phyloP scores from a whole-genome alignment of 768 basidiomycete genomes.

The Collybia nuda region DNA sequence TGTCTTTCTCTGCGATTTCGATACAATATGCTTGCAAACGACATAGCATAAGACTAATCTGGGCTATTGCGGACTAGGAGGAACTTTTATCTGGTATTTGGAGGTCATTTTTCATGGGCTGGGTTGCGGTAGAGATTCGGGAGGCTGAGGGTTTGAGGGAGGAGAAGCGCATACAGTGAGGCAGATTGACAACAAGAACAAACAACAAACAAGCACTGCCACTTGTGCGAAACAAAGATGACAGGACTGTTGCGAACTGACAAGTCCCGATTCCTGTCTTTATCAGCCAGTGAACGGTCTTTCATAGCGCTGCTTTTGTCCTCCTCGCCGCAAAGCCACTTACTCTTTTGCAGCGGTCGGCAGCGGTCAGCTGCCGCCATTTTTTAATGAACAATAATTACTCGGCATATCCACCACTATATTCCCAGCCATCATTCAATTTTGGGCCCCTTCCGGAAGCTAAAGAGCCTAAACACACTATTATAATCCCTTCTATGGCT shows the following conservation, averaged over 20 bases:
- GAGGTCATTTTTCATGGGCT: neutral
- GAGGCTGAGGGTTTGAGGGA: neutral
- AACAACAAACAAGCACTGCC: conserved; percentile 5
- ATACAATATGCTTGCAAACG: neutral
- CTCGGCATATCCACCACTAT: neutral
- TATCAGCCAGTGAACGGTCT: neutral
- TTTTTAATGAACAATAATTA: conserved; percentile 4
- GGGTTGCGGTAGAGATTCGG: neutral
- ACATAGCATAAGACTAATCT: neutral
- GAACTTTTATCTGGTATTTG: neutral
- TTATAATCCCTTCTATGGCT: conserved; percentile 26
- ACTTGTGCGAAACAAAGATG: neutral
- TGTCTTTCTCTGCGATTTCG: neutral
- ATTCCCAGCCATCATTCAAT: neutral
- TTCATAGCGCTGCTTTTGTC: neutral
- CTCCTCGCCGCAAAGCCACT: neutral
- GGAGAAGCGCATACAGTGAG: neutral
- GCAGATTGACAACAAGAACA: neutral
- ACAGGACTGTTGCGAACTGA: neutral
- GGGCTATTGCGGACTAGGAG: neutral
- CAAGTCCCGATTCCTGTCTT: too few relatives aligned
- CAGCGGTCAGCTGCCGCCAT: neutral
- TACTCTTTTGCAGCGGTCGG: neutral
- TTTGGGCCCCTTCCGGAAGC: neutral
- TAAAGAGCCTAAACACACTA: conserved; percentile 13